Evolutionary conservation across 495 filamentous ascomycete species (phyloP).

Genomic region (Aspergillus funiculosus): DNA sequence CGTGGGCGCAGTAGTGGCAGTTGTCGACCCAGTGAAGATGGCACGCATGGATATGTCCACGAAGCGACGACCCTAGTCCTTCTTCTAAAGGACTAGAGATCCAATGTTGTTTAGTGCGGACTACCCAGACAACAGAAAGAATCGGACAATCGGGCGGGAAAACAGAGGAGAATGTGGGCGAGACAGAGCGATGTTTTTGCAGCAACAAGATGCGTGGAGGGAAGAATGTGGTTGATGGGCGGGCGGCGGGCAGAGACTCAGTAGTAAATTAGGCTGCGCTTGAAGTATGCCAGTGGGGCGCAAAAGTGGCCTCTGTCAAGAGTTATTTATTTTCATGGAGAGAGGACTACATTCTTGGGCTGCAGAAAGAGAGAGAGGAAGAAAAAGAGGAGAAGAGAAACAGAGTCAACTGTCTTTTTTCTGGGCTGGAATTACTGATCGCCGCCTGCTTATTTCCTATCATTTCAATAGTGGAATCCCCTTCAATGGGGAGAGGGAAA

Average conservation of each 20-base stretch:
- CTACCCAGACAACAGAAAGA: too few species aligned
- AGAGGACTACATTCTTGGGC: neutral
- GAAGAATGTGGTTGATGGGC: slow-evolving; percentile 18
- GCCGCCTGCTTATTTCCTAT: neutral
- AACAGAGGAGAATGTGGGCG: neutral
- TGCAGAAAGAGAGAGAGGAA: neutral
- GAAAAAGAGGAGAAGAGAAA: slow-evolving; percentile 4
- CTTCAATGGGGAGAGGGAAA: neutral
- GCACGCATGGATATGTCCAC: slow-evolving; percentile 39
- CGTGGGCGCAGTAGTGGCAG: slow-evolving; percentile 26
- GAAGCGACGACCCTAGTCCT: slow-evolving; percentile 19
- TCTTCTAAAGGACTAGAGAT: slow-evolving; percentile 8
- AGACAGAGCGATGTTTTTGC: neutral
- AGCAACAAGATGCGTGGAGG: slow-evolving; percentile 4
- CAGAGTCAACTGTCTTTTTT: slow-evolving; percentile 2
- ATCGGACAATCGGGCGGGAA: neutral
- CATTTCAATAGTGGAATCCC: slow-evolving; percentile 3
- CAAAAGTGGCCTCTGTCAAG: slow-evolving; percentile 4
- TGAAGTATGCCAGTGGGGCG: slow-evolving; percentile 1
- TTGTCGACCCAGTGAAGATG: slow-evolving; percentile 31
- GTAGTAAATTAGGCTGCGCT: neutral
- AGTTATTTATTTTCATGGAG: neutral
- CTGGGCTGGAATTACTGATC: neutral
- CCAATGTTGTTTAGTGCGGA: too few species aligned
- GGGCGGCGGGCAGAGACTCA: neutral